Conservation (phyloP, 305 asterid species). For the Petunia hybrid region DNA sequence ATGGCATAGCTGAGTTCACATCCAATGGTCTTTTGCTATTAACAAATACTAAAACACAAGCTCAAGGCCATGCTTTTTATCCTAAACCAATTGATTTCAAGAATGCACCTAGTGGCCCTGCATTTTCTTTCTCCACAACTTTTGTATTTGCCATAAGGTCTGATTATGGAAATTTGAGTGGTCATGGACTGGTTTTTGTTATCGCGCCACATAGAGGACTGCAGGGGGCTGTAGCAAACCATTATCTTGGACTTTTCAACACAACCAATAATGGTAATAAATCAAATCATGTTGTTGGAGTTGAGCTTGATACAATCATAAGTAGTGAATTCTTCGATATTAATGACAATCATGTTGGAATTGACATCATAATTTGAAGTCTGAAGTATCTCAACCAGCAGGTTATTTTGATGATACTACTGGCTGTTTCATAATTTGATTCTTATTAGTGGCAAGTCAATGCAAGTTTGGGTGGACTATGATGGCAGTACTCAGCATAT, state of each 20-base stretch:
- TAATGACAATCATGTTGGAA: conserved; percentile 43
- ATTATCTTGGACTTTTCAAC: conserved; percentile 44
- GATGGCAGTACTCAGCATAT: conserved; percentile 29
- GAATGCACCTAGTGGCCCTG: conserved; percentile 34
- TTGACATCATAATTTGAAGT: conserved; percentile 40
- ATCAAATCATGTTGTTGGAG: conserved; percentile 43
- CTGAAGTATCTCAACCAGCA: conserved; percentile 31
- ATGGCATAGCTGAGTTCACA: conserved; percentile 39
- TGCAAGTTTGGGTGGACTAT: conserved; percentile 47
- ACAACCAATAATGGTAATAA: conserved; percentile 29
- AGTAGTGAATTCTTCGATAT: conserved; percentile 33
- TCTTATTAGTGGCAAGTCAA: conserved; percentile 31
- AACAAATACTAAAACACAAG: conserved; percentile 38
- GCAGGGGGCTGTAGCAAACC: conserved; percentile 25
- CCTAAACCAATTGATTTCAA: conserved; percentile 43
- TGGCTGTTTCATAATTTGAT: background rate
- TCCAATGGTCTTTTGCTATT: conserved; percentile 44
- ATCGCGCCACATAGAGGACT: conserved; percentile 44
- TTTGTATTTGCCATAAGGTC: conserved; percentile 52
- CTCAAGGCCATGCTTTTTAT: conserved; percentile 49
- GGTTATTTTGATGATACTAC: conserved; percentile 13
- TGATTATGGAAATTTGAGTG: conserved; percentile 37
- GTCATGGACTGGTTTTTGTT: conserved; percentile 53
- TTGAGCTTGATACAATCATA: conserved; percentile 42
- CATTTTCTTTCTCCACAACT: conserved; percentile 51